Evolutionary conservation across 768 basidiomycete genomes (phyloP).

Genomic region (Chalciporus sphaerocephalus): DNA sequence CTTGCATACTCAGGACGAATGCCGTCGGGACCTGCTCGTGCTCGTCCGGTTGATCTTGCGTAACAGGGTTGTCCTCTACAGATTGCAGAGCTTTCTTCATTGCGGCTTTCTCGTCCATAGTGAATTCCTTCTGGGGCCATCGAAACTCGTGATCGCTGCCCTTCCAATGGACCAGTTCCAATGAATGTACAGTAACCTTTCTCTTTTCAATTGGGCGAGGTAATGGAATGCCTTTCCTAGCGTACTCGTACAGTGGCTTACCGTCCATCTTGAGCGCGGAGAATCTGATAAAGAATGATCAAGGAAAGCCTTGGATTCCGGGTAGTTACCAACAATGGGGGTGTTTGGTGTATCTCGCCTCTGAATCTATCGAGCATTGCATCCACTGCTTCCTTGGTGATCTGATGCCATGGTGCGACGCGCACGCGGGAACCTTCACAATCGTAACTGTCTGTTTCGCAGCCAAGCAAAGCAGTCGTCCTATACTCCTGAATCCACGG

Average conservation of each 20-base stretch:
- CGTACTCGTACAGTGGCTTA: constrained; percentile 91
- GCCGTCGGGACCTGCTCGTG: constrained; percentile 54
- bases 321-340: constrained; percentile 68
- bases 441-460: constrained; percentile 93
- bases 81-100: constrained; percentile 61
- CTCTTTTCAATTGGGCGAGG: constrained; percentile 93
- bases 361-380: constrained; percentile 64
- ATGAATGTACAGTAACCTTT: constrained; percentile 72
- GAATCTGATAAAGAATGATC: constrained; percentile 53
- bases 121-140: constrained; percentile 71
- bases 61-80: constrained; percentile 36
- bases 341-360: constrained; percentile 85
- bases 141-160: constrained; percentile 69
- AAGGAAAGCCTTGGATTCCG: not conserved
- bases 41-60: constrained; percentile 34
- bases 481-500: constrained; percentile 68
- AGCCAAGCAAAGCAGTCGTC: constrained; percentile 87
- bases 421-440: constrained; percentile 81
- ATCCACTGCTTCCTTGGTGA: constrained; percentile 76
- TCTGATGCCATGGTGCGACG: constrained; percentile 73
- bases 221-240: constrained; percentile 82
- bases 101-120: constrained; percentile 62
- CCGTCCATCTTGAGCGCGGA: constrained; percentile 99
- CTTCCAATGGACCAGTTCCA: constrained; percentile 77
- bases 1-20: constrained; percentile 87